Base-by-base conservation (phyloP, 2,329 filamentous ascomycete genomes). In the Colletotrichum liaoningense region DNA sequence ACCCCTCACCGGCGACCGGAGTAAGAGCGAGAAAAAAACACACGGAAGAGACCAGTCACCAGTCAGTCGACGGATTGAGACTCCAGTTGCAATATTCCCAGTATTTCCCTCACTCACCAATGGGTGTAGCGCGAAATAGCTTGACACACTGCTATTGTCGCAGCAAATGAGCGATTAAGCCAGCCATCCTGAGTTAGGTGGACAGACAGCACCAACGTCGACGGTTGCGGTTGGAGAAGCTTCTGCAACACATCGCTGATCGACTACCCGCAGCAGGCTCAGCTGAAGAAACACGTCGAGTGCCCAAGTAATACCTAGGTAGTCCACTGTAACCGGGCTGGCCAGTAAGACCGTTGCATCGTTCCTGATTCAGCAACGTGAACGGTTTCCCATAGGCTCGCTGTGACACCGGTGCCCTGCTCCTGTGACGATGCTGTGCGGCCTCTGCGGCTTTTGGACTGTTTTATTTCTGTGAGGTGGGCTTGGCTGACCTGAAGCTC, bases 41-140 rank as follows among this genome's bases (percentile, higher is more conserved):
- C 38, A 42, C 12, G 42, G n/a, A 19, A 19, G 42, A 49, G 42
- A 49, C 42, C 42, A 54, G n/a, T 35, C n/a, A 30, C 49, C 24
- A 49, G 38, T 11, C 54, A 24, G 54, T 19, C 30, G 57, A 19
- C 42, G 33, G 33, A 35, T 35, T 35, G 33, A 35, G 33, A 35
- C 33, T 35, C 33, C 33, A 35, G 33, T 49, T 46, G 22, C 42
- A 49, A 49, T 49, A 49, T 49, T 49, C 42, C 42, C 28, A 28
- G 35, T 72, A 72, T 72, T 72, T 69, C 69, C 69, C 66, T 72
- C 69, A 69, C 66, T 72, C 69, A 69, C 66, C 65, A 64, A 60
- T 65, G 28, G 54, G 24, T 67, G 54, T 63, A 57, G 54, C 64
- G 56, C 35, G 33, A 62, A 57, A 67, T 63, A 24, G 35, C 33